A percentile compares a stretch with the other conserved stretches of the same genome.
Evolutionary conservation across 2,329 filamentous ascomycete species (phyloP).

Genomic region (Beauveria asiatica): DNA sequence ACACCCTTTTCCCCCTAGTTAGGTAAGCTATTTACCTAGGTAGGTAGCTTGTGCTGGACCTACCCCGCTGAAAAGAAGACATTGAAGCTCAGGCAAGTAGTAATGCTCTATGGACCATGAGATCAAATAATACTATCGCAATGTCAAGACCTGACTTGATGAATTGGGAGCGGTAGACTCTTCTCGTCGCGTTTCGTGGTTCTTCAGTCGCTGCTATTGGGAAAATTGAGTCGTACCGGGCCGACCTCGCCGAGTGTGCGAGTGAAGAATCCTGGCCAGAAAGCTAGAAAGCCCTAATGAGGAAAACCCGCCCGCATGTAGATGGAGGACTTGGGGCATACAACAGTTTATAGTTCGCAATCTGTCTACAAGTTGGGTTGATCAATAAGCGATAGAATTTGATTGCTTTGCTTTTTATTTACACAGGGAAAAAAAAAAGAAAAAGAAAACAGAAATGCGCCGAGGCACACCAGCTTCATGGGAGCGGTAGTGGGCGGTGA

Average conservation of each 20-base stretch:
- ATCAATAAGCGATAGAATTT: neutral
- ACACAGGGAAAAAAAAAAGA: neutral
- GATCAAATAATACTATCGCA: no score
- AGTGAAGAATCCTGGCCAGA: neutral
- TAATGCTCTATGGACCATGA: no score
- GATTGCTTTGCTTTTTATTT: neutral
- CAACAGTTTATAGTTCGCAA: neutral
- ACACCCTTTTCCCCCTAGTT: no score
- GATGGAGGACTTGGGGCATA: neutral
- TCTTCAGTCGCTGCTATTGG: no score
- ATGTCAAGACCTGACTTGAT: neutral
- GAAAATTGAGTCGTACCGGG: conserved; percentile 2
- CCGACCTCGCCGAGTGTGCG: neutral
- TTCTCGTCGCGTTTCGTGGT: neutral
- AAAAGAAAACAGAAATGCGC: neutral
- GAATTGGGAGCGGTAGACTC: neutral
- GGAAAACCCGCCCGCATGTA: neutral
- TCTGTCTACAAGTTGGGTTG: neutral
- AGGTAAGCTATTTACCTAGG: no score
- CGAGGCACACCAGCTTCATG: neutral
- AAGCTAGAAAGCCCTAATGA: conserved; percentile 1
- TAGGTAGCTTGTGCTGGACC: neutral
- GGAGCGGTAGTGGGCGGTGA: conserved; percentile 9
- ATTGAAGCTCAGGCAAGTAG: no score
- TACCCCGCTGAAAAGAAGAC: neutral